A percentile compares a stretch with the other conserved stretches of the same genome.
phyloP scores from a whole-genome alignment of 164 flowering plant genomes.

The Nymphaea colorata region DNA sequence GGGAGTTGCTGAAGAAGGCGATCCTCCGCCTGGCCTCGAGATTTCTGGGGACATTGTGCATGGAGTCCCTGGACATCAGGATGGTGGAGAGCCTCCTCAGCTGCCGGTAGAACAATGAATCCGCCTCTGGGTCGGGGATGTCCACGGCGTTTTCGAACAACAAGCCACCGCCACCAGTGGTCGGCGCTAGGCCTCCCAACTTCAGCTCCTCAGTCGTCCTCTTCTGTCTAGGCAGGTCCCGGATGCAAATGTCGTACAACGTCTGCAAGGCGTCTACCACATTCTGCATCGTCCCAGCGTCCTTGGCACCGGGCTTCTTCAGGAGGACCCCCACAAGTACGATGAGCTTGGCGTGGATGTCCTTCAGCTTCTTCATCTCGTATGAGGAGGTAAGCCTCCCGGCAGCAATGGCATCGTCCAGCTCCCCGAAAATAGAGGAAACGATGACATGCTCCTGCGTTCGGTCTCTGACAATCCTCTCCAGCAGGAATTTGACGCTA shows the following conservation, averaged over 20 bases:
- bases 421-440: conserved; percentile 25
- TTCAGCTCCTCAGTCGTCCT: conserved; percentile 32
- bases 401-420: conserved; percentile 34
- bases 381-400: conserved; percentile 44
- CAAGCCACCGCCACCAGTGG: conserved; percentile 16
- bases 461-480: conserved; percentile 30
- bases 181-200: conserved; percentile 48
- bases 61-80: conserved; percentile 69
- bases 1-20: conserved; percentile 86
- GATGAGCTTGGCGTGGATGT: conserved; percentile 50
- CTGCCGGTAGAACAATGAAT: conserved; percentile 46
- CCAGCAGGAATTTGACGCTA: conserved; percentile 56
- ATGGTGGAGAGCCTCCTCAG: conserved; percentile 60
- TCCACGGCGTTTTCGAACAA: conserved; percentile 71
- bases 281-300: conserved; percentile 5
- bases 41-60: conserved; percentile 77
- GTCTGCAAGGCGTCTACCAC: conserved; percentile 67
- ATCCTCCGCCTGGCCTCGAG: conserved; percentile 81
- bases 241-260: conserved; percentile 50
- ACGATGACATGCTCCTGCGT: conserved; percentile 53
- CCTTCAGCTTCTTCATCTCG: conserved; percentile 26
- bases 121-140: conserved; percentile 35
- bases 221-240: conserved; percentile 54
- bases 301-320: conserved; percentile 27
- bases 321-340: conserved; percentile 46